Evolutionary conservation across 2,329 filamentous ascomycete species (phyloP), one percentile per base, ranked within the genome.

Genomic region (Fusarium fracticaudum): DNA sequence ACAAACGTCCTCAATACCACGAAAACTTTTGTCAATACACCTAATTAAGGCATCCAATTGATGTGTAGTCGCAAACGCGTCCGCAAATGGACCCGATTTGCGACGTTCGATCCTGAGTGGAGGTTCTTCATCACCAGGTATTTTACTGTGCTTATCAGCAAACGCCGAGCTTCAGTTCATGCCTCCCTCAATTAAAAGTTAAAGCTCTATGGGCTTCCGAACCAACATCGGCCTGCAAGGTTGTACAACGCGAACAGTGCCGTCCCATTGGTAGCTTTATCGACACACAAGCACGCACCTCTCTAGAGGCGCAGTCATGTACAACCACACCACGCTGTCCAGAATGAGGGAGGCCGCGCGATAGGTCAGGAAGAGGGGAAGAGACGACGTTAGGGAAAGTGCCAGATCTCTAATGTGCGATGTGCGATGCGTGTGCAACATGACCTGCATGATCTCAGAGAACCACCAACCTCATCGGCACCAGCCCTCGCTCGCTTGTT

Each of bases 381-480:
- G 59, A 55, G 67, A 26, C 64, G 60, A 74, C 67, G 65, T 69
- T 72, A 67, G 76, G 71, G 54, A 67, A 69, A 51, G 69, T 74
- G 73, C 71, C 73, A 76, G 77, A 79, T 79, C 77, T 78, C 69
- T 74, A 60, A 77, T 67, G 70, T 66, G 73, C 60, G 48, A 73
- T 70, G 64, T 66, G 69, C 64, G 59, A 73, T 70, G 63, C 60
- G 37, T 70, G 77, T 79, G 71, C 69, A 43, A 78, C 76, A 68
- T 66, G 71, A 76, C 67, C 72, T 79, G 77, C 77, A 79, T 79
- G 69, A 79, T 79, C 77, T 79, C 55, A 73, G 70, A 75, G 66
- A 70, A 70, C 68, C 62, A 71, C 60, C 68, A 78, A 73, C 77
- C 71, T 78, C 69, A 72, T 69, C 74, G 64, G 67, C 64, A 48